Evolutionary conservation across 768 basidiomycete genomes (phyloP), one percentile per base, ranked within the genome.

Genomic region (Tricholoma sp.): DNA sequence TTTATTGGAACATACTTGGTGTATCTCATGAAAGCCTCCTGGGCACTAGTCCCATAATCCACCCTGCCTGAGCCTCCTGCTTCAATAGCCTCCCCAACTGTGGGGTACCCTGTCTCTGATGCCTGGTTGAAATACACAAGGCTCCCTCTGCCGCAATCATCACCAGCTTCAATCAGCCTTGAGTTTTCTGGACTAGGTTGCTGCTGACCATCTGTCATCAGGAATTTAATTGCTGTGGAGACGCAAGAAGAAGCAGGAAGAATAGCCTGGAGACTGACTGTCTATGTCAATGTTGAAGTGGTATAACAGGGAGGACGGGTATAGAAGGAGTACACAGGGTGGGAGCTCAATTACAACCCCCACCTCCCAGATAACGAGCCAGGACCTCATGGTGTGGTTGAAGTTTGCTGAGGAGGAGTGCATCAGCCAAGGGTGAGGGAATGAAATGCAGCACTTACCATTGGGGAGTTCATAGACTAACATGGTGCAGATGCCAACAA

Each of bases 221-320:
- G 14, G 4, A 29, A 22, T 24, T n/a, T 2, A 37, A 24, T 24
- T 0, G n/a, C 19, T 45, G 35, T 50, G 63, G 59, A 5, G 71
- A 63, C 0, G 52, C 10, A 4, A 32, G 49, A 11, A 63, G 54
- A 0, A n/a, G 60, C 63, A 5, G 24, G 37, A 24, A 58, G 57
- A 41, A 18, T 2, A 16, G 3, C 5, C 18, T 6, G n/a, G 18
- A 34, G 9, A 34, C 68, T 57, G 18, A 69, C 71, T 50, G 46
- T 57, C 5, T 0, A 71, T 50, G 51, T 72, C 69, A 9, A 72
- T 45, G 43, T 74, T 74, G 50, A 74, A 75, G 47, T 74, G 71
- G 49, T 62, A 66, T 2, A 75, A 62, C 0, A 75, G 59, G 0
- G 70, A 65, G 8, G 72, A 75, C 0, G 72, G 71, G 50, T 74